Evolutionary conservation across 1,139 yeast genomes (phyloP), one percentile per base, ranked within the genome.

Genomic region (Yamadazyma membranifaciens): DNA sequence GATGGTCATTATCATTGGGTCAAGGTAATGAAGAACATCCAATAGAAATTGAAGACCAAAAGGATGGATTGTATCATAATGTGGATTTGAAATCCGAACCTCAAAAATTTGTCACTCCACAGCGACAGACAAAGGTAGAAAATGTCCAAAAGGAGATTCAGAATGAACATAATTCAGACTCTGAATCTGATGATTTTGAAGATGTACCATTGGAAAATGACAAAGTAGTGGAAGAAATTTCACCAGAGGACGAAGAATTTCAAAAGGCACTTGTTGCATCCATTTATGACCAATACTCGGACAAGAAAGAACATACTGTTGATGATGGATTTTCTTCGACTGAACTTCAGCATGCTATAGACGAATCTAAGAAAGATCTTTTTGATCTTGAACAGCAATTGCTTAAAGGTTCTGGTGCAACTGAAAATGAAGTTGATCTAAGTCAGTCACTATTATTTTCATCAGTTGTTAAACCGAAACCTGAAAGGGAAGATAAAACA

Each of bases 1-100:
- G 98, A 0, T 92, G 95, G 91, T 80, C 94, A 0, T 64, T 94
- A 33, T 81, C 94, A 0, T 67, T 92, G 37, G 56, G 49, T 3
- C 69, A 64, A 17, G 54, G 54, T 2, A 55, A 63, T 0, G 54
- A 53, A 3, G 55, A 63, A 0, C 67, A 69, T 25, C 79, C 83
- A 1, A 70, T 78, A 34, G 56, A 62, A 2, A 43, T 77, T 15
- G 75, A 65, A 16, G 63, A 59, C 11, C 27, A 39, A 9, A 32
- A 30, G 25, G 36, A 22, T 12, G 41, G 36, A 12, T 5, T 37
- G 3, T 40, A 40, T 34, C 34, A 34, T 11, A 41, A 41, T 26
- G 44, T 41, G 3, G 44, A 34, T 31, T 35, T 41, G 28, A 20
- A 14, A 16, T 11, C 20, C 3, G 29, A 17, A 13, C 33, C 35